These are phyloP conservation scores for Phytophthora hybrid DNA, from an alignment of 352 stramenopile species.

Conservation along the genomic window DNA sequence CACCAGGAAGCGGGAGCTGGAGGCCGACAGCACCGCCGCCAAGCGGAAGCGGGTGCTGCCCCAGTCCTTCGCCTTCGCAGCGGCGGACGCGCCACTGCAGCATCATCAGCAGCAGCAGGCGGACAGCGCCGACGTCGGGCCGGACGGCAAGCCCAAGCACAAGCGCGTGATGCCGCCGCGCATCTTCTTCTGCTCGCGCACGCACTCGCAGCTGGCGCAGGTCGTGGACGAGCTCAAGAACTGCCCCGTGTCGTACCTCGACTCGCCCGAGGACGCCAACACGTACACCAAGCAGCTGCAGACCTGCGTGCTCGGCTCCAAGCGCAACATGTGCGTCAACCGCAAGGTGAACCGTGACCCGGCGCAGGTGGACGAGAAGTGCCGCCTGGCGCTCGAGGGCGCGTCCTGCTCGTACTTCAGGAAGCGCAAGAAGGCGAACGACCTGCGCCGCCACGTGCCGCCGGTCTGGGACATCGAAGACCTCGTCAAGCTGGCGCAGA, in stretches of 20 bases:
- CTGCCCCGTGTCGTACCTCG: conserved; percentile 70
- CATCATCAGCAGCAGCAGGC: conserved; percentile 4
- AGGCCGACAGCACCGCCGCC: conserved; percentile 6
- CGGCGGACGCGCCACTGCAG: conserved; percentile 8
- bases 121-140: conserved; percentile 10
- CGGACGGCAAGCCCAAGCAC: conserved; percentile 37
- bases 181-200: conserved; percentile 92
- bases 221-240: conserved; percentile 85
- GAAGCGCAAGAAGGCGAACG: conserved; percentile 43
- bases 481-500: conserved; percentile 72
- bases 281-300: conserved; percentile 59
- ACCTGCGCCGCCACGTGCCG: conserved; percentile 54
- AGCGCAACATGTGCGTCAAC: conserved; percentile 86
- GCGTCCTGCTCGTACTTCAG: conserved; percentile 48
- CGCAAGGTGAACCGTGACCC: conserved; percentile 69
- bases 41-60: conserved; percentile 44
- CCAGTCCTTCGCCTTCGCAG: conserved; percentile 30
- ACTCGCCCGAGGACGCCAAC: conserved; percentile 46
- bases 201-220: conserved; percentile 87
- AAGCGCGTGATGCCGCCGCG: conserved; percentile 54
- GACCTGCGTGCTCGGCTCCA: conserved; percentile 85
- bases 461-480: conserved; percentile 90
- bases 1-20: conserved; percentile 23
- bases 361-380: conserved; percentile 81
- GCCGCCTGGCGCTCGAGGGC: conserved; percentile 45